A percentile compares a stretch with the other conserved stretches of the same genome.
phyloP scores from a whole-genome alignment of 2,329 filamentous ascomycete species.

The Leptographium radiaticola region DNA sequence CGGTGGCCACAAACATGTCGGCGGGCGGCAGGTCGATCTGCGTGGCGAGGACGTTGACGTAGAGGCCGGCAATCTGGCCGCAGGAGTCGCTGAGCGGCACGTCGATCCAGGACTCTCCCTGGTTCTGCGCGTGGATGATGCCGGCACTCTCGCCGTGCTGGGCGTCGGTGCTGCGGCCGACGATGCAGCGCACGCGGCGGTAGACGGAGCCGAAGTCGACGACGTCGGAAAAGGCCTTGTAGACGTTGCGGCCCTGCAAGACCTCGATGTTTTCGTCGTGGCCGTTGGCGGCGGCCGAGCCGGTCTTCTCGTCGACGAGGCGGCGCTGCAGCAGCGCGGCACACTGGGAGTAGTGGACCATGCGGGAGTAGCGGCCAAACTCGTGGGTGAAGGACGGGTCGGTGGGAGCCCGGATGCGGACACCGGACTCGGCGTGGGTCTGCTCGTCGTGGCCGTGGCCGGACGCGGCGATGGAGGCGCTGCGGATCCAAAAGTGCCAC shows the following conservation, averaged over 20 bases:
- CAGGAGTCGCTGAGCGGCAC: conserved; percentile 18
- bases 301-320: neutral
- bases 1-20: conserved; percentile 21
- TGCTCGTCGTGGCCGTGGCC: neutral
- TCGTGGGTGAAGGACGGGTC: conserved; percentile 1
- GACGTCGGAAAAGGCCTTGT: conserved; percentile 21
- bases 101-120: conserved; percentile 15
- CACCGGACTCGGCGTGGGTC: conserved; percentile 14
- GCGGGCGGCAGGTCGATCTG: conserved; percentile 10
- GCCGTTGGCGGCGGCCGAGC: neutral
- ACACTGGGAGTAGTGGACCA: conserved; percentile 20
- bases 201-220: conserved; percentile 22
- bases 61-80: conserved; percentile 24
- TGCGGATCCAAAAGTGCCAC: neutral
- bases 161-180: conserved; percentile 14
- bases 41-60: conserved; percentile 20
- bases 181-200: conserved; percentile 16
- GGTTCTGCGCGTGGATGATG: conserved; percentile 13
- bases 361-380: conserved; percentile 19
- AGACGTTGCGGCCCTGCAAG: conserved; percentile 23
- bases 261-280: conserved; percentile 20
- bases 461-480: neutral
- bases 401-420: conserved; percentile 14
- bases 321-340: conserved; percentile 14
- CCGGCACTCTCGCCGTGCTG: conserved; percentile 17